Evolutionary conservation across 768 basidiomycete genomes (phyloP), one percentile per base, ranked within the genome.

Genomic region (Clitopilus passeckerianus): DNA sequence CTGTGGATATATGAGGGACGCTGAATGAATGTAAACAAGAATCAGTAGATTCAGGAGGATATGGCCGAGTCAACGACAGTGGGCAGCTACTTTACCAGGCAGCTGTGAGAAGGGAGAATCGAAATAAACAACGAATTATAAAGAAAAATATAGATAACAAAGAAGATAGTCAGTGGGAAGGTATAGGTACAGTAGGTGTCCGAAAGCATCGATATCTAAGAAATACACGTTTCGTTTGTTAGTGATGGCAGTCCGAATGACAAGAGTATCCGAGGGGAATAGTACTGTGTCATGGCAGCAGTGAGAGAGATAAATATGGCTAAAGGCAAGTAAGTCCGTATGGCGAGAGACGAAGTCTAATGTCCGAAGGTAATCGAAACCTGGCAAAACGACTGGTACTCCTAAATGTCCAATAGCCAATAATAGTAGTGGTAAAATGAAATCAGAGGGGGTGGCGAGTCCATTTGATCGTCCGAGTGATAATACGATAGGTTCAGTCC

Each of bases 301-400:
- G 14, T 55, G 20, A 10, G 37, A 12, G 43, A 50, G 46, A 50
- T 50, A 50, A 50, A 50, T 50, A 50, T 50, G 46, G 46, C 46
- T 50, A 50, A 50, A 50, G 46, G 46, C 46, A 50, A 50, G 24
- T 24, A 27, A 18, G 50, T 57, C 57, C 61, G 58, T 61, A 60
- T 41, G 57, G 57, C 57, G 57, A 63, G 15, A 63, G 62, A 63
- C 64, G 60, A 59, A 60, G 64, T 65, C 64, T 65, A 62, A 60
- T 61, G 64, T 65, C 64, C 64, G 58, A 34, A 59, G 64, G 59
- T 60, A 59, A 58, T 10, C 50, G 53, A 50, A 55, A 57, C 62
- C 59, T 63, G 59, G 64, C 62, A 65, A 54, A 53, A 61, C 64
- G 64, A 65, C 64, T 44, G 55, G 59, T 57, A 60, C 64, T 65